phyloP scores from a whole-genome alignment of 2,329 filamentous ascomycete species.

The Talaromyces amestolkiae region DNA sequence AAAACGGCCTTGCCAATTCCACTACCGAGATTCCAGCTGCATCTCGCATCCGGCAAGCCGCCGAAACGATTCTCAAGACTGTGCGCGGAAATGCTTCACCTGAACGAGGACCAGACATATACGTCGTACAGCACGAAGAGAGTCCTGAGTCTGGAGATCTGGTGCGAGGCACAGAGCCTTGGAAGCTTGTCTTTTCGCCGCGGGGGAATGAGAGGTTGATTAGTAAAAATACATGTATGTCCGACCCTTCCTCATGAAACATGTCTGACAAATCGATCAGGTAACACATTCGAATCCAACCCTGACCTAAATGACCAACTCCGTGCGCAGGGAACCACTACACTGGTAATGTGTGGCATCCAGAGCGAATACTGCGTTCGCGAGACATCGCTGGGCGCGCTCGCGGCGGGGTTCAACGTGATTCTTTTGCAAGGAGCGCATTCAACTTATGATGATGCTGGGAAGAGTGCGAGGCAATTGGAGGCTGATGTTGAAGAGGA shows the following conservation, averaged over 20 bases:
- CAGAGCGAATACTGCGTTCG: constrained; percentile 13
- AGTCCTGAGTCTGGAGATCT: neutral
- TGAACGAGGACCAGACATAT: neutral
- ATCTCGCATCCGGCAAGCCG: constrained; percentile 1
- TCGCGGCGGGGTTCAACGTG: neutral
- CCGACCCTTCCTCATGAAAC: neutral
- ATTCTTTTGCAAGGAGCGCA: constrained; percentile 7
- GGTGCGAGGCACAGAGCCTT: neutral
- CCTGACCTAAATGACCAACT: neutral
- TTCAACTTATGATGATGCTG: constrained; percentile 5
- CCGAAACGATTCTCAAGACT: neutral
- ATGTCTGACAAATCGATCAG: neutral
- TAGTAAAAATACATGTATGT: constrained; percentile 11
- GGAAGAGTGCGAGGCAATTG: neutral
- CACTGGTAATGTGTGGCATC: constrained; percentile 3
- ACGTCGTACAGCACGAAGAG: constrained; percentile 9
- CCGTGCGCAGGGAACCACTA: neutral
- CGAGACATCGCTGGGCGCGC: constrained; percentile 2
- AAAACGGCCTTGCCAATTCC: neutral
- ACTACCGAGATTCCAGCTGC: neutral
- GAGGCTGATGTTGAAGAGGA: neutral
- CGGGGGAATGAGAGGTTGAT: neutral
- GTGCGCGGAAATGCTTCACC: neutral
- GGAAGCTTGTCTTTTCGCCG: constrained; percentile 3
- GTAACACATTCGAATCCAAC: constrained; percentile 6